Evolutionary conservation across 2,329 filamentous ascomycete species (phyloP).

Genomic region (Chalaropsis thielavioides): DNA sequence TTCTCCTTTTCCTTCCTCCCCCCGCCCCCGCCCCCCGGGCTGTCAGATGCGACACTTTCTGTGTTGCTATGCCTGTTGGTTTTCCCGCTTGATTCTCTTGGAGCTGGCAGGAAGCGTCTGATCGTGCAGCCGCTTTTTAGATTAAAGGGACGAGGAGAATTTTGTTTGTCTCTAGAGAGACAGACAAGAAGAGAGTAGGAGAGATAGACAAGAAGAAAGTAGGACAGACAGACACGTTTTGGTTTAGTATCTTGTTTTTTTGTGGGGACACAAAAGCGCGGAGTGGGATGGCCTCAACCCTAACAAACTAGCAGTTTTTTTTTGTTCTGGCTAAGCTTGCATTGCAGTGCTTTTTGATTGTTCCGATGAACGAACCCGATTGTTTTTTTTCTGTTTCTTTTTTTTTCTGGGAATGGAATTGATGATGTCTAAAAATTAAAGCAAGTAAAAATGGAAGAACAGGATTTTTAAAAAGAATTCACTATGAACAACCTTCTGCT

Average conservation of each 20-base stretch:
- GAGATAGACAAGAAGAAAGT: no score
- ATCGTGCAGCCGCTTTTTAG: background rate
- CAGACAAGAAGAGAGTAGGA: no score
- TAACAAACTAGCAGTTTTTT: no score
- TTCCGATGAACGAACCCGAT: no score
- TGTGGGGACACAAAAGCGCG: no score
- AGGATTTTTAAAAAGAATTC: background rate
- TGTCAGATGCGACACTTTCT: conserved; percentile 7
- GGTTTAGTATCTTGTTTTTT: no score
- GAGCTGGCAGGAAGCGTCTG: background rate
- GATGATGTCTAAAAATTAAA: background rate
- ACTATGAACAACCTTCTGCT: no score
- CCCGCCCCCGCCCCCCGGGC: background rate
- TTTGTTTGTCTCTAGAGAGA: background rate
- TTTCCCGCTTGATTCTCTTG: background rate
- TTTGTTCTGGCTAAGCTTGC: no score
- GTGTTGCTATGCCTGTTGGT: conserved; percentile 1
- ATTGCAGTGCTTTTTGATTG: no score
- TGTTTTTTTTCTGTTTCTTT: background rate
- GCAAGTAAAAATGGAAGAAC: background rate
- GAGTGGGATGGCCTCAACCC: no score
- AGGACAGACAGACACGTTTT: no score
- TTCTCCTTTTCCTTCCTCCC: no score
- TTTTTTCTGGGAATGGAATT: background rate
- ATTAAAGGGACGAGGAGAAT: background rate